Evolutionary conservation across 176 grass and related monocot species (phyloP), one percentile per base, ranked within the genome.

Genomic region (Bonia amplexicaulis): DNA sequence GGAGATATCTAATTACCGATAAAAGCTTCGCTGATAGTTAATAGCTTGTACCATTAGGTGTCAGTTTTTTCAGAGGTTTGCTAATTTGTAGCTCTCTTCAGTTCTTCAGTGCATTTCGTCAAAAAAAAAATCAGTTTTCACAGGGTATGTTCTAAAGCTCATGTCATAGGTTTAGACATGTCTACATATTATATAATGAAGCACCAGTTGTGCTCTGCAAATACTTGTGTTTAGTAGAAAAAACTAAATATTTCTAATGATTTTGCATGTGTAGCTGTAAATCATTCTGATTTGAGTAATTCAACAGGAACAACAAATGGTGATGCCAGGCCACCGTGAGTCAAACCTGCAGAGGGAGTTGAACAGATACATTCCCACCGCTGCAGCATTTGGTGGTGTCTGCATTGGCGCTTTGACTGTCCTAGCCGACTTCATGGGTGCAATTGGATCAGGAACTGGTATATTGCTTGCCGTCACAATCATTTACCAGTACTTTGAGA

Each of bases 401-500:
- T 90, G 88, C 61, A 90, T 90, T 69, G 88, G 88, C 17, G 76
- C 88, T 23, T 81, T 90, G 69, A 85, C 83, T n/a, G 88, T 90
- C 19, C 77, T 90, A 47, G 83, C 88, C 1, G 83, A 90, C 74
- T 86, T 90, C 64, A 90, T 90, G 88, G 88, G 88, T 16, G 83
- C 88, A 16, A 90, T 90, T 71, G 88, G 88, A 27, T 90, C 88
- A 52, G 88, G 88, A 39, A 90, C 88, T 20, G 88, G 88, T 76
- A 90, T 90, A 31, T 84, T 90, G 49, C 84, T 86, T 23, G 88
- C 82, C 0, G 88, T 90, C 8, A 90, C 88, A 12, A 86, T 90
- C 40, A 90, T 90, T 73, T 90, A 90, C 68, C 88, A 90, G 64
- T 90, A 90, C 77, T 90, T 90, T 7, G 88, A 90, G 71, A 90